Evolutionary conservation across 2,329 filamentous ascomycete species (phyloP).

Genomic region (Orbilia brochopaga): DNA sequence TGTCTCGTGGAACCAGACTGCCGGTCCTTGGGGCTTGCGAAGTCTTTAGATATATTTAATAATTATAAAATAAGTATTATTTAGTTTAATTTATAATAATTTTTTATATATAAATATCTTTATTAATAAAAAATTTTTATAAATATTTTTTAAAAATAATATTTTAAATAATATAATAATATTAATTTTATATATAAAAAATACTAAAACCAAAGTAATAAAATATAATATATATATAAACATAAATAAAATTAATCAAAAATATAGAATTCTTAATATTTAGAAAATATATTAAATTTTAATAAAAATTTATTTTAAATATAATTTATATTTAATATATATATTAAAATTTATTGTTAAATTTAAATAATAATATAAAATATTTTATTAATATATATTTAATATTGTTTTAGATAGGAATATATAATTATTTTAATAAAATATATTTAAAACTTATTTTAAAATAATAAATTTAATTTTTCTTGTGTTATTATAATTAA

Average conservation of each 20-base stretch:
- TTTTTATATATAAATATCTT: too few relatives aligned
- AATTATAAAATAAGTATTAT: too few relatives aligned
- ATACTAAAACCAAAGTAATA: background rate
- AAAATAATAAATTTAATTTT: conserved; percentile 8
- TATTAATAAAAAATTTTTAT: background rate
- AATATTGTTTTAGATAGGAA: conserved; percentile 1
- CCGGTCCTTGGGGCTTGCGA: too few relatives aligned
- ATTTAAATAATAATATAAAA: background rate
- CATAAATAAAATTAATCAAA: too few relatives aligned
- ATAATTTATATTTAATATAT: background rate
- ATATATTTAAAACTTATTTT: background rate
- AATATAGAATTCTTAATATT: too few relatives aligned
- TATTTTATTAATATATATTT: conserved; percentile 5
- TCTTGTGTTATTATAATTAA: too few relatives aligned
- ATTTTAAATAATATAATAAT: background rate
- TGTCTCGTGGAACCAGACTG: too few relatives aligned
- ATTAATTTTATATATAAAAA: background rate
- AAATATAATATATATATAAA: too few relatives aligned
- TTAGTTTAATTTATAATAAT: too few relatives aligned
- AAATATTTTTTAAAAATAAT: background rate
- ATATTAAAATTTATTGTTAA: conserved; percentile 10
- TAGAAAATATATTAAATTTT: too few relatives aligned
- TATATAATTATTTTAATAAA: background rate
- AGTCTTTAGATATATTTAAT: too few relatives aligned
- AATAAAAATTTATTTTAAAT: conserved; percentile 4